Evolutionary conservation across 257 asterid species (phyloP).

Genomic region (Solanum bukasovii): DNA sequence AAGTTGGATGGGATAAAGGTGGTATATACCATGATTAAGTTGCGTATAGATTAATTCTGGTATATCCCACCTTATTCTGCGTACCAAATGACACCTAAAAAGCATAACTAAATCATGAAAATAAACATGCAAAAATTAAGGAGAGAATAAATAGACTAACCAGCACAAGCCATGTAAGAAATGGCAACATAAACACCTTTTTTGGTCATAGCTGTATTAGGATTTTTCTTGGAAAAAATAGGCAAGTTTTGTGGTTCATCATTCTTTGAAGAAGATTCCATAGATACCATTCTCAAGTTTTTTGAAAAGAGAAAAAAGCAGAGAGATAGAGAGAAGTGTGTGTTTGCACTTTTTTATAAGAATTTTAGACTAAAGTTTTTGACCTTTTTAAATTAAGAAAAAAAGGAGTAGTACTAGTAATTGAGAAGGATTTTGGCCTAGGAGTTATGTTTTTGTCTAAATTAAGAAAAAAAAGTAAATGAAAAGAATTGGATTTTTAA

Average conservation of each 20-base stretch:
- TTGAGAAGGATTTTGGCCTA: not conserved
- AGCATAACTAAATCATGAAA: not conserved
- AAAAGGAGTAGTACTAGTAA: not conserved
- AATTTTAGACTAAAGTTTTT: not conserved
- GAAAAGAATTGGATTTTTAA: not conserved
- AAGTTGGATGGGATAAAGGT: not conserved
- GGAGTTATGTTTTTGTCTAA: not conserved
- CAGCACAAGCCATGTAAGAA: conserved; percentile 17
- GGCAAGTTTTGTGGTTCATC: not conserved
- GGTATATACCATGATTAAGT: not conserved
- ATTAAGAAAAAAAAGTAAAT: not conserved
- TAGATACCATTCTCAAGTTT: not conserved
- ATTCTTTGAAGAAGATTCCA: conserved; percentile 2
- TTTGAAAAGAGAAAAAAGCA: not conserved
- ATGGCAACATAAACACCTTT: conserved; percentile 17
- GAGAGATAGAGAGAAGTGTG: not conserved
- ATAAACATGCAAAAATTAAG: not conserved
- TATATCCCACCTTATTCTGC: not conserved
- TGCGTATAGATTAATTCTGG: not conserved
- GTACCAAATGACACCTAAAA: not conserved
- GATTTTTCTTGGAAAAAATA: not conserved
- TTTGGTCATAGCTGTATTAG: conserved; percentile 1
- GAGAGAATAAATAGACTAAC: not conserved
- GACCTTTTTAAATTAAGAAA: not conserved
- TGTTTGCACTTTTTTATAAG: not conserved